Conservation (phyloP, 805 yeast species). For the Cyberlindnera mycetangii region DNA sequence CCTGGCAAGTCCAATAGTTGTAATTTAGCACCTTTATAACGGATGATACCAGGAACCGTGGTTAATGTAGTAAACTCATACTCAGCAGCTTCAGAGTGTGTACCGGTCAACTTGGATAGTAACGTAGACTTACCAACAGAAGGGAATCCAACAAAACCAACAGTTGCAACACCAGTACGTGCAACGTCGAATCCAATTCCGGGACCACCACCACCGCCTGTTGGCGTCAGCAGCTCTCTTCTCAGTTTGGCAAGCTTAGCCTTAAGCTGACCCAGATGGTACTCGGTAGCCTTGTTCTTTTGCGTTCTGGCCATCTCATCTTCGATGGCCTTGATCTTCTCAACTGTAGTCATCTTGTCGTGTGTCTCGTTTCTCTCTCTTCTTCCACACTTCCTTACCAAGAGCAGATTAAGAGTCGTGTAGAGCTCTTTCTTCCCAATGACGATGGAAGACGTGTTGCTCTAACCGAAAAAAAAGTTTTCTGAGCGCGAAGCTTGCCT, state of each 20-base stretch:
- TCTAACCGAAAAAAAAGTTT: conserved; percentile 15
- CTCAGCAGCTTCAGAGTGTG: conserved; percentile 96
- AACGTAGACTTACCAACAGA: conserved; percentile 87
- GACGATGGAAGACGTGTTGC: conserved; percentile 3
- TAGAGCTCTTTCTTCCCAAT: neutral
- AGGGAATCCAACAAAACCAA: conserved; percentile 98
- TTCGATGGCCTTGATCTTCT: conserved; percentile 61
- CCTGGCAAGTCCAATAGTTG: conserved; percentile 95
- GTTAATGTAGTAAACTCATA: conserved; percentile 97
- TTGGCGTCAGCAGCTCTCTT: conserved; percentile 79
- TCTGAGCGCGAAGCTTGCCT: conserved; percentile 1
- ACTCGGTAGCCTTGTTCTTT: conserved; percentile 95
- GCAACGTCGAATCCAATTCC: conserved; percentile 98
- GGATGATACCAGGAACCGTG: conserved; percentile 95
- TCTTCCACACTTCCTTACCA: neutral
- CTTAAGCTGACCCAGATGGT: conserved; percentile 95
- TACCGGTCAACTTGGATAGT: conserved; percentile 86
- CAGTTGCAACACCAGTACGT: conserved; percentile 96
- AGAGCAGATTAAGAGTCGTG: no score
- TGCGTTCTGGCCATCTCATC: conserved; percentile 98
- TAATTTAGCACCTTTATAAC: conserved; percentile 94
- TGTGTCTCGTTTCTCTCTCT: neutral
- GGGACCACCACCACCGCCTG: conserved; percentile 83
- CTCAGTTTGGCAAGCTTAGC: conserved; percentile 95
- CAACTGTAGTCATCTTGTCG: conserved; percentile 27